Evolutionary conservation across 805 yeast species (phyloP).

Genomic region (Starmerella scarabaei): DNA sequence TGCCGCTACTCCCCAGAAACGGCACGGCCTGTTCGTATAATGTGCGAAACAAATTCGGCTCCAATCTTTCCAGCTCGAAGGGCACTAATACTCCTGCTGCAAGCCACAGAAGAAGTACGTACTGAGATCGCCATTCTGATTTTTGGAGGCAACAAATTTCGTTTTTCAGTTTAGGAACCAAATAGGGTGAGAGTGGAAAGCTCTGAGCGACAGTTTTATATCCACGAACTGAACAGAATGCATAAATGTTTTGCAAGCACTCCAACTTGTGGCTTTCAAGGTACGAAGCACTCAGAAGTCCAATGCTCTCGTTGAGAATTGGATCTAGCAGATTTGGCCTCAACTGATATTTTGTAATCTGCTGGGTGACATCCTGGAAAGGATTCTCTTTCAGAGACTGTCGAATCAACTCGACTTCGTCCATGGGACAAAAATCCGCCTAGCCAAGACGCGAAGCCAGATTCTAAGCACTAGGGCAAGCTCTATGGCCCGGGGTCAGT

Average conservation of each 20-base stretch:
- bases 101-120: conserved; percentile 55
- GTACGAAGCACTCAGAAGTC: conserved; percentile 2
- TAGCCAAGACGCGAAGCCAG: not conserved
- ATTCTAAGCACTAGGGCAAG: no score
- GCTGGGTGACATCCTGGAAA: not conserved
- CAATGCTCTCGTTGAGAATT: conserved; percentile 3
- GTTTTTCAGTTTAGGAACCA: not conserved
- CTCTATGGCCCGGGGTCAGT: no score
- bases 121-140: conserved; percentile 36
- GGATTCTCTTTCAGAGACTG: not conserved
- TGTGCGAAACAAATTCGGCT: conserved; percentile 23
- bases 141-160: not conserved
- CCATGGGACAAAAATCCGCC: not conserved
- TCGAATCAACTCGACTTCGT: not conserved
- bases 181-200: conserved; percentile 43
- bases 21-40: conserved; percentile 30
- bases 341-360: not conserved
- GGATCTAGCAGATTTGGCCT: conserved; percentile 15
- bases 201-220: conserved; percentile 46
- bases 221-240: conserved; percentile 52
- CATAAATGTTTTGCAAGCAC: conserved; percentile 30
- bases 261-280: not conserved
- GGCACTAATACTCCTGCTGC: conserved; percentile 61
- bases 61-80: conserved; percentile 41
- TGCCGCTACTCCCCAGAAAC: conserved; percentile 37